phyloP scores from a whole-genome alignment of 2,329 filamentous ascomycete species.

The Colletotrichum sansevieriae region DNA sequence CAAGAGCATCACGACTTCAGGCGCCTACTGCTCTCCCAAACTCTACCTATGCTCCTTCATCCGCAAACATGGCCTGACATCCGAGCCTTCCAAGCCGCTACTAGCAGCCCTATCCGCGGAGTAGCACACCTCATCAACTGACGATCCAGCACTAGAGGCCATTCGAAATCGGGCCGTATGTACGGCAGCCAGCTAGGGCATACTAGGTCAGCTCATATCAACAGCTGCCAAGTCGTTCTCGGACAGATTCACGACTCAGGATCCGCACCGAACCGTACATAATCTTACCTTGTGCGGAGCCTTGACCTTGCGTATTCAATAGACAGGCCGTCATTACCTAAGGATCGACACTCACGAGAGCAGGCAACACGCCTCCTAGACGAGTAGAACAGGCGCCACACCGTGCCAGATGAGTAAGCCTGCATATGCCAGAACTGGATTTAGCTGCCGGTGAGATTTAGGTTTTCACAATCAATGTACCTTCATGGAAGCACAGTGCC shows the following conservation, averaged over 20 bases:
- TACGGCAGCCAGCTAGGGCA: constrained; percentile 8
- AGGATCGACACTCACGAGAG: neutral
- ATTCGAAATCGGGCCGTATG: constrained; percentile 9
- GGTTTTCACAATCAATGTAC: constrained; percentile 12
- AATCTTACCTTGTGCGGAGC: constrained; percentile 13
- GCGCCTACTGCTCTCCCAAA: neutral
- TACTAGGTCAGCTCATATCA: neutral
- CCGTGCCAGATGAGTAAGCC: neutral
- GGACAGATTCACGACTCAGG: neutral
- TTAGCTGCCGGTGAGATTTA: neutral
- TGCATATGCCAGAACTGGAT: too few species aligned
- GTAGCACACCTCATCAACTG: neutral
- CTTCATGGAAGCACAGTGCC: neutral
- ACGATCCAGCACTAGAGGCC: constrained; percentile 16
- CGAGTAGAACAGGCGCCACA: constrained; percentile 19
- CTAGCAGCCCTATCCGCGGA: constrained; percentile 16
- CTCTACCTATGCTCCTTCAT: constrained; percentile 15
- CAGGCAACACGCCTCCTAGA: neutral
- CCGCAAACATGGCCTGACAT: constrained; percentile 28
- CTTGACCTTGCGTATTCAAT: neutral
- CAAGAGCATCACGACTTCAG: neutral
- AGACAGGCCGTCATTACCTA: neutral
- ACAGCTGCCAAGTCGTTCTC: constrained; percentile 11
- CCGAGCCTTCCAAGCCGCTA: neutral
- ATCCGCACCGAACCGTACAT: neutral